These are phyloP conservation scores for Russula dissimulans DNA, from an alignment of 768 basidiomycete genomes.

Conservation along the genomic window DNA sequence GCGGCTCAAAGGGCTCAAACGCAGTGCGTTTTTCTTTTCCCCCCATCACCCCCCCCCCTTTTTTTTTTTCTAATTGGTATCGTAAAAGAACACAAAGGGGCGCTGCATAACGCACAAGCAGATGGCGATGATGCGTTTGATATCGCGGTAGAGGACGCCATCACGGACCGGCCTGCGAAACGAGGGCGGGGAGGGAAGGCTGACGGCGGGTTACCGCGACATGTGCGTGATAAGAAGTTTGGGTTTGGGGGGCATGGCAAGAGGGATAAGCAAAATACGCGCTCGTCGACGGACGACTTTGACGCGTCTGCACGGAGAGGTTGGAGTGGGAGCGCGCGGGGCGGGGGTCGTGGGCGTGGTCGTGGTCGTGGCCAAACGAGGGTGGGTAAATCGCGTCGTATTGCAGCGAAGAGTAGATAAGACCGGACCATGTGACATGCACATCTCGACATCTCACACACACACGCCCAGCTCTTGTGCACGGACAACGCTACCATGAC, in stretches of 20 bases:
- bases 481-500: conserved; percentile 26
- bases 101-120: conserved; percentile 53
- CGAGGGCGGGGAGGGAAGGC: conserved; percentile 29
- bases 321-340: conserved; percentile 22
- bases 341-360: conserved; percentile 28
- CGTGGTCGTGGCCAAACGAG: conserved; percentile 37
- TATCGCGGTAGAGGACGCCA: conserved; percentile 83
- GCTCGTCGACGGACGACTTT: conserved; percentile 72
- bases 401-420: conserved; percentile 28
- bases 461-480: neutral
- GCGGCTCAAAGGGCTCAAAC: conserved; percentile 74
- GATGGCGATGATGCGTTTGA: conserved; percentile 70
- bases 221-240: conserved; percentile 67
- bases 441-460: neutral
- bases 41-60: neutral
- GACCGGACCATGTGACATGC: neutral
- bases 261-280: conserved; percentile 74
- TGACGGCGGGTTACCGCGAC: conserved; percentile 38
- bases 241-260: conserved; percentile 67
- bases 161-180: conserved; percentile 64
- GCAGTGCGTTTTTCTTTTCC: conserved; percentile 48
- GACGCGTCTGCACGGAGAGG: conserved; percentile 29
- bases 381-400: conserved; percentile 51
- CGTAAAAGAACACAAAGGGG: conserved; percentile 69
- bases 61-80: neutral